phyloP scores from a whole-genome alignment of 495 filamentous ascomycete species.

The Neurospora terricola region DNA sequence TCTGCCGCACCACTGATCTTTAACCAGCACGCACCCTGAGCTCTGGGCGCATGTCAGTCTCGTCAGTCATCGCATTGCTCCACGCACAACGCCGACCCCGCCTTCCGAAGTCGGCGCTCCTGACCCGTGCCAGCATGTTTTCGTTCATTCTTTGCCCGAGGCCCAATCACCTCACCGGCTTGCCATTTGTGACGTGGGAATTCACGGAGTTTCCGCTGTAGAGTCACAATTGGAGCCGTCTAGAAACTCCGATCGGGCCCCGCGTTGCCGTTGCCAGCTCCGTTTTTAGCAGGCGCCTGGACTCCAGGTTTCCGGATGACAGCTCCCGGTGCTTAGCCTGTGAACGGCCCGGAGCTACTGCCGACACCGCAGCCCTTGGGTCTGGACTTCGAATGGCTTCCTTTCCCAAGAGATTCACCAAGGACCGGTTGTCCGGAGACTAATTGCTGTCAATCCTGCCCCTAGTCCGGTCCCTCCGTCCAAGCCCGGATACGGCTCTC shows the following conservation, averaged over 20 bases:
- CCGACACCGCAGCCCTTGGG: neutral
- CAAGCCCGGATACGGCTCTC: neutral
- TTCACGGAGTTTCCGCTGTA: neutral
- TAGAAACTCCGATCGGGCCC: neutral
- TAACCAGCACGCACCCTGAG: constrained; percentile 3
- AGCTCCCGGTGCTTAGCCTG: neutral
- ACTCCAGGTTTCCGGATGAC: neutral
- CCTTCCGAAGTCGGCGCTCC: constrained; percentile 23
- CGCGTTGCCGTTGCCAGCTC: neutral
- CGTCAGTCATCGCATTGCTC: neutral
- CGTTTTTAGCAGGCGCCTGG: neutral
- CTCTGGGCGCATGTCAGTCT: constrained; percentile 1
- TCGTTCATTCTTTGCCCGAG: neutral
- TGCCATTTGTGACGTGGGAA: neutral
- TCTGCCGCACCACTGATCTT: neutral
- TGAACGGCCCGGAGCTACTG: neutral
- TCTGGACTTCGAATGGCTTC: neutral
- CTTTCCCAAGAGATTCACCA: neutral
- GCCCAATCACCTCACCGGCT: neutral
- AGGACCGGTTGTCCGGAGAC: neutral
- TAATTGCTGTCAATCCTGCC: neutral
- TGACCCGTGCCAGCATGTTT: neutral
- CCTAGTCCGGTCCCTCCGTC: neutral
- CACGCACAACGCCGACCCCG: constrained; percentile 10
- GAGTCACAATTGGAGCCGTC: neutral